Percentiles rank a stretch among this genome's conserved stretches.
phyloP scores from a whole-genome alignment of 768 basidiomycete genomes.

The Cystofilobasidium macerans region DNA sequence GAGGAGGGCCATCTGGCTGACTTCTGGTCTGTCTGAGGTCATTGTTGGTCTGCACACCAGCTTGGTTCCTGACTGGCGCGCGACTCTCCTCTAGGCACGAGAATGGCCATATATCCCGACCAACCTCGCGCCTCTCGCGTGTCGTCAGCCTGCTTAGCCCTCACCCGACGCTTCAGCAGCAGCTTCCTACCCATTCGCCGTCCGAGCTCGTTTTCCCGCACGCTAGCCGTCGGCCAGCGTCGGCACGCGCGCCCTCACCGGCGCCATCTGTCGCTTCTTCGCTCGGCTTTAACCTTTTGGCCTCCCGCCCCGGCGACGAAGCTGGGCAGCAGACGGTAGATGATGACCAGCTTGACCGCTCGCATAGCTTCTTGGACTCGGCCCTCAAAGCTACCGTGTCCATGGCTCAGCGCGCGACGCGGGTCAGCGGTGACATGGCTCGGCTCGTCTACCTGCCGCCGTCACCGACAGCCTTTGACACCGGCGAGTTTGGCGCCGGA shows the following conservation, averaged over 20 bases:
- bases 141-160: constrained; percentile 11
- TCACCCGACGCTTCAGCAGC: constrained; percentile 3
- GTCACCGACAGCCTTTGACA: background rate
- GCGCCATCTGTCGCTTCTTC: constrained; percentile 10
- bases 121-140: constrained; percentile 7
- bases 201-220: background rate
- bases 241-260: constrained; percentile 1
- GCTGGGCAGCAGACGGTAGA: background rate
- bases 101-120: constrained; percentile 1
- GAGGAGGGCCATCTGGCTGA: constrained; percentile 11
- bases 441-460: constrained; percentile 8
- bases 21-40: background rate
- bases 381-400: constrained; percentile 7
- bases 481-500: constrained; percentile 1
- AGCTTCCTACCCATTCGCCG: background rate
- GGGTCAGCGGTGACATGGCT: constrained; percentile 1
- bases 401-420: background rate
- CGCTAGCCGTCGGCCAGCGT: background rate
- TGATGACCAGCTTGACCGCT: background rate
- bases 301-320: background rate
- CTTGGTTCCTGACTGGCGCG: too few relatives aligned
- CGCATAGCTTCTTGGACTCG: background rate
- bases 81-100: background rate
- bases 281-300: background rate
- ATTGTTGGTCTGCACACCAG: too few relatives aligned